Conservation (phyloP, 2,329 filamentous ascomycete species). For the Aspergillus viridinutans region DNA sequence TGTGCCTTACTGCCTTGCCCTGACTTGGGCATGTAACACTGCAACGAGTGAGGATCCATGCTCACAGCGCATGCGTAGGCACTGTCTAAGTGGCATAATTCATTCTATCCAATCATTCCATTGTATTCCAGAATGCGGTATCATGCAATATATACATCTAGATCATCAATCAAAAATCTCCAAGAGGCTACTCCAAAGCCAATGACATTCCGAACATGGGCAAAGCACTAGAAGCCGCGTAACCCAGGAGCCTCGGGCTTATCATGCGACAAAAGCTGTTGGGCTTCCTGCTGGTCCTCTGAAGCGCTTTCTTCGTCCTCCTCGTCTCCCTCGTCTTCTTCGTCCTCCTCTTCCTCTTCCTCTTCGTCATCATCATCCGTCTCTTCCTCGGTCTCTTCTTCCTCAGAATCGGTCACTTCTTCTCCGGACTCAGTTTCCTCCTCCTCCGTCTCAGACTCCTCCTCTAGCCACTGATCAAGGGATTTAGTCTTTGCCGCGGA, state of each 20-base stretch:
- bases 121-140: background rate
- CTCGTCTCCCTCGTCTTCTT: constrained; percentile 44
- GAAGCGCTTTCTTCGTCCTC: constrained; percentile 43
- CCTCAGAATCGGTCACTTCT: constrained; percentile 50
- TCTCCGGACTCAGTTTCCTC: constrained; percentile 49
- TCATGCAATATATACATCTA: background rate
- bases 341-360: constrained; percentile 41
- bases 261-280: constrained; percentile 11
- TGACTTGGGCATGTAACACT: background rate
- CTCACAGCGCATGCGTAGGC: background rate
- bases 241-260: background rate
- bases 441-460: constrained; percentile 52
- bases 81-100: background rate
- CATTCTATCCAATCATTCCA: background rate
- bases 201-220: background rate
- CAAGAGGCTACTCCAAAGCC: background rate
- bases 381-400: constrained; percentile 50
- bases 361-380: constrained; percentile 39
- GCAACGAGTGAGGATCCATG: background rate
- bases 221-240: background rate
- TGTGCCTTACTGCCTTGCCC: background rate
- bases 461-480: constrained; percentile 82
- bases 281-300: constrained; percentile 42
- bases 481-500: constrained; percentile 62
- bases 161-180: background rate